A percentile compares a stretch with the other conserved stretches of the same genome.
Evolutionary conservation across 2,329 filamentous ascomycete species (phyloP).

Genomic region (Colletotrichum lentis): DNA sequence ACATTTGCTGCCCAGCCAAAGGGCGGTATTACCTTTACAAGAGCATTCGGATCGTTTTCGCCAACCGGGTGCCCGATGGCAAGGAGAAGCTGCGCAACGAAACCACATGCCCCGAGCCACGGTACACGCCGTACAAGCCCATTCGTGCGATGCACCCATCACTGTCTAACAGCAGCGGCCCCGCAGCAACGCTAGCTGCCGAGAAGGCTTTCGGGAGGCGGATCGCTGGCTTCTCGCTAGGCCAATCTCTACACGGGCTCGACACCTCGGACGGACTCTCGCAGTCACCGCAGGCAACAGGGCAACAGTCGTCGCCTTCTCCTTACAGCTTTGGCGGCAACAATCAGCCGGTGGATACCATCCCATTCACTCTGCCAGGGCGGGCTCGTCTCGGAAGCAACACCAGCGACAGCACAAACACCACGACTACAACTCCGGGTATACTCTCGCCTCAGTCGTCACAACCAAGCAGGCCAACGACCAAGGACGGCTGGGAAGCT

Average conservation of each 20-base stretch:
- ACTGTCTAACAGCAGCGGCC: constrained; percentile 48
- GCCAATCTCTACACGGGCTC: constrained; percentile 45
- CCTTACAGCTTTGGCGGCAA: constrained; percentile 45
- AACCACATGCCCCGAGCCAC: constrained; percentile 85
- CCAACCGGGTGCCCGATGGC: constrained; percentile 92
- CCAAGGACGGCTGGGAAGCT: constrained; percentile 48
- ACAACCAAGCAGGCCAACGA: constrained; percentile 47
- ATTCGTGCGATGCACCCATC: constrained; percentile 59
- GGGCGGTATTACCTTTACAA: constrained; percentile 92
- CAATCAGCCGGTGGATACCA: constrained; percentile 56
- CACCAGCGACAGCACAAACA: constrained; percentile 43
- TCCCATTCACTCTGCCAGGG: constrained; percentile 56
- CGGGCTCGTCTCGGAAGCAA: constrained; percentile 47
- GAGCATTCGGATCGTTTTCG: constrained; percentile 92
- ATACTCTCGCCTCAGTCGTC: constrained; percentile 43
- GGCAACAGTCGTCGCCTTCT: constrained; percentile 41
- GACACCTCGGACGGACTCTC: constrained; percentile 48
- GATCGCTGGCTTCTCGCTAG: constrained; percentile 61
- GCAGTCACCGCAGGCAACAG: constrained; percentile 24
- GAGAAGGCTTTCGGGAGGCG: constrained; percentile 68
- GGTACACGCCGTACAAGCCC: constrained; percentile 85
- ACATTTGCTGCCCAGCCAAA: constrained; percentile 87
- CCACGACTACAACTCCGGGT: constrained; percentile 37
- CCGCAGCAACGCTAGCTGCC: constrained; percentile 60
- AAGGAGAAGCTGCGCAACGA: constrained; percentile 94